phyloP scores from a whole-genome alignment of 192 early-diverging fungal genomes.

The Phycomyces nitens region DNA sequence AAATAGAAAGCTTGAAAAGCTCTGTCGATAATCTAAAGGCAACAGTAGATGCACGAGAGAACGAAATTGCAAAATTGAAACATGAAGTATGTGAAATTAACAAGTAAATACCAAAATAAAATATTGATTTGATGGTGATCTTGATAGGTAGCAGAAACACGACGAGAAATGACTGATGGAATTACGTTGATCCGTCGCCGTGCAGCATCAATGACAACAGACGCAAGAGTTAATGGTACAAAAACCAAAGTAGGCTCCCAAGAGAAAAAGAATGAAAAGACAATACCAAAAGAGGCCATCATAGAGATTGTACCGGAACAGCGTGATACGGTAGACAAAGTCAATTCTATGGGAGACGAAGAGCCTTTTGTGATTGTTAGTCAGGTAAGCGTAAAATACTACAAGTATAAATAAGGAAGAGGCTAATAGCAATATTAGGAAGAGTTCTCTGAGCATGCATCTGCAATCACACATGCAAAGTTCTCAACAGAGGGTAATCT shows the following conservation, averaged over 20 bases:
- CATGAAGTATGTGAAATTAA: slow-evolving; percentile 12
- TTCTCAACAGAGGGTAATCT: slow-evolving; percentile 53
- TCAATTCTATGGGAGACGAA: neutral
- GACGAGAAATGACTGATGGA: slow-evolving; percentile 35
- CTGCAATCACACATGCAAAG: slow-evolving; percentile 52
- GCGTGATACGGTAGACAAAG: neutral
- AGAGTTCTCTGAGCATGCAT: slow-evolving; percentile 56
- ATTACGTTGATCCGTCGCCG: slow-evolving; percentile 30
- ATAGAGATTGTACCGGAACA: slow-evolving; percentile 5
- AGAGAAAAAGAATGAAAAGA: slow-evolving; percentile 1
- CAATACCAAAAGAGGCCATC: neutral
- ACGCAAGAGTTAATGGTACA: neutral
- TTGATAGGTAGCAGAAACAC: slow-evolving; percentile 22
- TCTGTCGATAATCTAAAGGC: slow-evolving; percentile 29
- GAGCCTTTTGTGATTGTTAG: slow-evolving; percentile 37
- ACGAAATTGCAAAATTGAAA: slow-evolving; percentile 34
- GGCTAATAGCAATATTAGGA: slow-evolving; percentile 30
- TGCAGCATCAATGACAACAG: slow-evolving; percentile 27
- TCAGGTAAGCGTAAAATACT: slow-evolving; percentile 17
- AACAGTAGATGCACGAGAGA: slow-evolving; percentile 24
- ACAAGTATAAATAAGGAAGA: neutral
- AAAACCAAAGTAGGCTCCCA: slow-evolving; percentile 1
- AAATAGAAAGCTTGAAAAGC: slow-evolving; percentile 29
- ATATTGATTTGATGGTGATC: neutral
- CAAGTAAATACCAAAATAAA: neutral